Evolutionary conservation across 164 flowering plant genomes (phyloP).

Genomic region (Chloranthus sessilifolius): DNA sequence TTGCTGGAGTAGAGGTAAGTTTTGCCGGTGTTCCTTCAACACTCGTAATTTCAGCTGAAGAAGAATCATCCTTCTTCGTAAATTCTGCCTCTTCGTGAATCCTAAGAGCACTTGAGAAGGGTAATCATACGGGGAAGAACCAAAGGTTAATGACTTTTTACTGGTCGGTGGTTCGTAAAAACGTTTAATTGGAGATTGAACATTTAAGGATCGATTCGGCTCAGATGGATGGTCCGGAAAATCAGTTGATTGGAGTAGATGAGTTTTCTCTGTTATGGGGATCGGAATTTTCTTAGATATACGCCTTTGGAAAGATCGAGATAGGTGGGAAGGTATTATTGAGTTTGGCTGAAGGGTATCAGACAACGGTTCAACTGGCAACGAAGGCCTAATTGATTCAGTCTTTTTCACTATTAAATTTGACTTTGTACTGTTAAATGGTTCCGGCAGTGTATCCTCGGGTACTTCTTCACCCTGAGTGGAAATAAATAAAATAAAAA

Average conservation of each 20-base stretch:
- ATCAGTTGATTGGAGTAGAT: neutral
- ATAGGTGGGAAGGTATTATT: conserved; percentile 30
- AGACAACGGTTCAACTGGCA: conserved; percentile 10
- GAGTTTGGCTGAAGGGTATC: conserved; percentile 14
- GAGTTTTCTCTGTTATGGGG: conserved; percentile 15
- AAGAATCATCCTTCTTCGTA: conserved; percentile 10
- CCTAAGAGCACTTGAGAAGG: conserved; percentile 10
- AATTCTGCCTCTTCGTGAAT: conserved; percentile 15
- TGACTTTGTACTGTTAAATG: conserved; percentile 31
- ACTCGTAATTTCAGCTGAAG: conserved; percentile 7
- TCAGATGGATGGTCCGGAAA: no score
- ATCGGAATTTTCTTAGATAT: conserved; percentile 29
- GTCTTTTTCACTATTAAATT: conserved; percentile 4
- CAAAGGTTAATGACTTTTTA: neutral
- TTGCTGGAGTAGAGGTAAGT: conserved; percentile 40
- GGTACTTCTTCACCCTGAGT: conserved; percentile 77
- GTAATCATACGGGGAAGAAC: conserved; percentile 1
- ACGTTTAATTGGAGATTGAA: conserved; percentile 15
- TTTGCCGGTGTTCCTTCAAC: conserved; percentile 29
- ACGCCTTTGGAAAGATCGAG: conserved; percentile 36
- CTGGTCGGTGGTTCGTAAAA: conserved; percentile 13
- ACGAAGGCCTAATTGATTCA: conserved; percentile 3
- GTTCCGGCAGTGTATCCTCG: conserved; percentile 50
- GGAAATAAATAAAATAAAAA: no score
- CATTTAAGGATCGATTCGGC: no score